Evolutionary conservation across 257 asterid species (phyloP).

Genomic region (Rhazya stricta): DNA sequence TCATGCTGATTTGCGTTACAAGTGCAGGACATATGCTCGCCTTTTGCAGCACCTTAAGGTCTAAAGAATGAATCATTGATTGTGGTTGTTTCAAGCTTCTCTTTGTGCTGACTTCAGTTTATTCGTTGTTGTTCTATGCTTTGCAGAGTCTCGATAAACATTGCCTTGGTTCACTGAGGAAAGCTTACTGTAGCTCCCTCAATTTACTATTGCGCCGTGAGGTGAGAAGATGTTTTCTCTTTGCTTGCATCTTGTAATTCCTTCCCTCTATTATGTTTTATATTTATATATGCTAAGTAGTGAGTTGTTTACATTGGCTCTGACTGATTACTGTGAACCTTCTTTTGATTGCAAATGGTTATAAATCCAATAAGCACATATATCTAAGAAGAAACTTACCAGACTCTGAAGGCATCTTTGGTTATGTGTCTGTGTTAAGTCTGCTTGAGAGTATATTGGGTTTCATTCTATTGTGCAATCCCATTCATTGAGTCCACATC

Average conservation of each 20-base stretch:
- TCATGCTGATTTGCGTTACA: constrained; percentile 91
- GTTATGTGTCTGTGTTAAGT: no score
- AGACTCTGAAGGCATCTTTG: not conserved
- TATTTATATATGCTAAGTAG: not conserved
- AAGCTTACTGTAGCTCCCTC: constrained; percentile 94
- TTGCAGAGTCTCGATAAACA: constrained; percentile 83
- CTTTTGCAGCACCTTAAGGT: constrained; percentile 96
- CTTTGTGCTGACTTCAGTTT: constrained; percentile 22
- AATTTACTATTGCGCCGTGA: constrained; percentile 86
- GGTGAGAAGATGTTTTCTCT: constrained; percentile 47
- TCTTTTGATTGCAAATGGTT: not conserved
- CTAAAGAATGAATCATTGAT: constrained; percentile 19
- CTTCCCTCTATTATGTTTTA: constrained; percentile 8
- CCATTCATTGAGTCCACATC: no score
- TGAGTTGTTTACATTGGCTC: not conserved
- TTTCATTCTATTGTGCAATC: no score
- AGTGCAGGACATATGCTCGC: constrained; percentile 98
- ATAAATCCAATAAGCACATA: no score
- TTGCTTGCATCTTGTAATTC: constrained; percentile 21
- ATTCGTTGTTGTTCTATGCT: constrained; percentile 14
- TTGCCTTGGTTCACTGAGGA: constrained; percentile 78
- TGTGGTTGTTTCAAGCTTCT: constrained; percentile 12
- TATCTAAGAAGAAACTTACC: not conserved
- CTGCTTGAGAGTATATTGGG: no score
- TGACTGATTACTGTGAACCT: not conserved